Percentiles rank a stretch among this genome's conserved stretches.
phyloP scores from a whole-genome alignment of 129 eudicot genomes.

The Arctium minus region DNA sequence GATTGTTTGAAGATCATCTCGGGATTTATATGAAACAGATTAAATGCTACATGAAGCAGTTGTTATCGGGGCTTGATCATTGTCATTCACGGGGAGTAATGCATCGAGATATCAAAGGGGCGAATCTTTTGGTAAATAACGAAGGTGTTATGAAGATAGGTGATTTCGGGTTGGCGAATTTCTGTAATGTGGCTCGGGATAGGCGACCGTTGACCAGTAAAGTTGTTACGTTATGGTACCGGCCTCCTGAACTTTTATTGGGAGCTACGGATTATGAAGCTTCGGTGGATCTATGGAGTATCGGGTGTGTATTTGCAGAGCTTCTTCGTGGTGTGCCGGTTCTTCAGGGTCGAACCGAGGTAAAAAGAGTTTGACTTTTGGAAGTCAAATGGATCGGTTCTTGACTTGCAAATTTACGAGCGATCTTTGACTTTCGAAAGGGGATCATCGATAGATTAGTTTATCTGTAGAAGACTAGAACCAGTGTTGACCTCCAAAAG shows the following conservation, averaged over 20 bases:
- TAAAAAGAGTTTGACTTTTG: slow-evolving; percentile 24
- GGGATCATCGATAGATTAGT: not conserved
- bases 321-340: slow-evolving; percentile 71
- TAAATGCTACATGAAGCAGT: slow-evolving; percentile 87
- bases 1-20: not conserved
- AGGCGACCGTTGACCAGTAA: slow-evolving; percentile 80
- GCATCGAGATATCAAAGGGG: slow-evolving; percentile 97
- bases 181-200: slow-evolving; percentile 41
- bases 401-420: not conserved
- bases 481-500: not conserved
- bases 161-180: slow-evolving; percentile 92
- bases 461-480: not conserved
- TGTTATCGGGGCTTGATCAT: slow-evolving; percentile 78
- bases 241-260: slow-evolving; percentile 90
- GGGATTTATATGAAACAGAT: slow-evolving; percentile 47
- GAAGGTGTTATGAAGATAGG: slow-evolving; percentile 85
- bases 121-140: slow-evolving; percentile 80
- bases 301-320: slow-evolving; percentile 91
- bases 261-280: slow-evolving; percentile 85
- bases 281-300: slow-evolving; percentile 90
- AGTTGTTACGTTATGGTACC: slow-evolving; percentile 94
- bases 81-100: slow-evolving; percentile 92
- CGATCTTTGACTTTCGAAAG: not conserved
- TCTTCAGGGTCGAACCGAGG: slow-evolving; percentile 98
- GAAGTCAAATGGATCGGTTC: slow-evolving; percentile 12